Evolutionary conservation across 2,329 filamentous ascomycete species (phyloP), one percentile per base, ranked within the genome.

Genomic region (Botrytis byssoidea): DNA sequence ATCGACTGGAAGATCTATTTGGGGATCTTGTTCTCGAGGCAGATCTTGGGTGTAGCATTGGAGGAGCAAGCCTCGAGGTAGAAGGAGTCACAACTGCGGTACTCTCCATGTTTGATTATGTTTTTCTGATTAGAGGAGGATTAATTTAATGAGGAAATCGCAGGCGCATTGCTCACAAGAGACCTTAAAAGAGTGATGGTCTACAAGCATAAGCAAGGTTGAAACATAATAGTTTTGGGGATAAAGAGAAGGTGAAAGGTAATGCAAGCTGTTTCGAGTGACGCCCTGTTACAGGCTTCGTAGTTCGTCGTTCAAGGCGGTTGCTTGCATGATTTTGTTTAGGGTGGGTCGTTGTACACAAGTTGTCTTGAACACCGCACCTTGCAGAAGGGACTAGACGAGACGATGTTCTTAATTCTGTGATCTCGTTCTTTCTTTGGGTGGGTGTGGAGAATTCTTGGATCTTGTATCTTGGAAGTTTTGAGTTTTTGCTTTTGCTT

Each of bases 41-140:
- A 40, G 72, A 73, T 66, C 68, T 40, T 72, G 73, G 74, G 66
- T 80, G 79, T 37, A 70, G 42, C 70, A 74, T 40, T 57, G 66
- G 66, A 32, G 77, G 77, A 29, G 73, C 70, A 55, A 80, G 75
- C 65, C 76, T 76, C 29, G 78, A 77, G 35, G 75, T 35, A 40
- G 73, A 74, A 44, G 75, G 73, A 4, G 77, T 75, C 44, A 78
- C 67, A 40, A 77, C 70, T 59, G 76, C 60, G 71, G 76, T 64
- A 59, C 66, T 71, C 37, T 77, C 78, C 79, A 80, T 44, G 73
- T 66, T 73, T 72, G 72, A 74, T 74, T 79, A 74, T 70, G 66
- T 1, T 14, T 66, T 66, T n/a, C 25, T 55, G 51, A 29, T 55
- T 55, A 18, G 51, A 29, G 51, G 5, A 18, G 51, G 16, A 55